Conservation (phyloP, 768 basidiomycete species). For the Boletus rubropictus region DNA sequence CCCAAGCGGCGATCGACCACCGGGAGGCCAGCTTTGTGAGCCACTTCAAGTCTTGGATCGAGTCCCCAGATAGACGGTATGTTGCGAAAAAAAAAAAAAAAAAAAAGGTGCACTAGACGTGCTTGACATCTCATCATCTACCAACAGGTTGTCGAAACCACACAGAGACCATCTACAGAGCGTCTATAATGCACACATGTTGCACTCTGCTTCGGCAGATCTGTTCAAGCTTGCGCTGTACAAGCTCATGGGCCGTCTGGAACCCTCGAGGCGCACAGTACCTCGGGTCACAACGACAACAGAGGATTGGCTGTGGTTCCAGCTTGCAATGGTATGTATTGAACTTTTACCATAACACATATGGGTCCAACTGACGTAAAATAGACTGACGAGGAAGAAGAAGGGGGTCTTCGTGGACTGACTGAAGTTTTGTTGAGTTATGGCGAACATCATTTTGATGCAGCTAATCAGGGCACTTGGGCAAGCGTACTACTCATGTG, state of each 20-base stretch:
- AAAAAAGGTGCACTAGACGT: neutral
- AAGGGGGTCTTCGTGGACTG: constrained; percentile 65
- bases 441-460: constrained; percentile 78
- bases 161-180: constrained; percentile 78
- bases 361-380: constrained; percentile 5
- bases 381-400: constrained; percentile 78
- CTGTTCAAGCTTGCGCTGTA: constrained; percentile 96
- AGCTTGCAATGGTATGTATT: constrained; percentile 67
- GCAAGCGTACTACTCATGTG: constrained; percentile 81
- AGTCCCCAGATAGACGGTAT: constrained; percentile 73
- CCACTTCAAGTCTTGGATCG: constrained; percentile 79
- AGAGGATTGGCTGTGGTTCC: constrained; percentile 99
- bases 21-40: constrained; percentile 79
- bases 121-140: constrained; percentile 1
- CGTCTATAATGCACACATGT: constrained; percentile 80
- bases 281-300: constrained; percentile 84
- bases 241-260: constrained; percentile 91
- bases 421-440: constrained; percentile 73
- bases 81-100: constrained; percentile 22
- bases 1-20: constrained; percentile 65
- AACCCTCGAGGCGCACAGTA: constrained; percentile 72
- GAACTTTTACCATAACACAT: neutral
- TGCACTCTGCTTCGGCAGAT: constrained; percentile 82
- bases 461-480: constrained; percentile 65
- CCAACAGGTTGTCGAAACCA: constrained; percentile 56